Percentiles rank a stretch among this genome's conserved stretches.
These are phyloP conservation scores for Arxiozyma telluris DNA, from an alignment of 1,139 yeast genomes.

Conservation along the genomic window DNA sequence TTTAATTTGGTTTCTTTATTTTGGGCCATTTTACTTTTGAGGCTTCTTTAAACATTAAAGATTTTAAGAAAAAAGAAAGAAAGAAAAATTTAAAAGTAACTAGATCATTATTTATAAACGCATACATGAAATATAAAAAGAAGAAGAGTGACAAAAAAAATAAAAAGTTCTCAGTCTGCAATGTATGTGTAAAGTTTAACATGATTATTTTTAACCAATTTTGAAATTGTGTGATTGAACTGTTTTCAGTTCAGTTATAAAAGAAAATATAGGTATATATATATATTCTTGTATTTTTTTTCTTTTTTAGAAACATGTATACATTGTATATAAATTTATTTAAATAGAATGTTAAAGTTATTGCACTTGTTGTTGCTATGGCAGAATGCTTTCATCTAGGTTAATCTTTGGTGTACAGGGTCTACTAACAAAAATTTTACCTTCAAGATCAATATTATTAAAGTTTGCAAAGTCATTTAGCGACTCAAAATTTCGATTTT, in stretches of 20 bases:
- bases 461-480: conserved; percentile 17
- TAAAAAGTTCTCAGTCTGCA: no score
- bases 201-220: no score
- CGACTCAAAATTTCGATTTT: conserved; percentile 15
- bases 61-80: no score
- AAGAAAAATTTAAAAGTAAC: no score
- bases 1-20: neutral
- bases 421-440: conserved; percentile 20
- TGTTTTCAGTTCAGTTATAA: no score
- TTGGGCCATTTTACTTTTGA: neutral
- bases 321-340: no score
- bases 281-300: no score
- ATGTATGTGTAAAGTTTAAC: no score
- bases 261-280: no score
- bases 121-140: no score
- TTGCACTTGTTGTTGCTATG: neutral
- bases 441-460: conserved; percentile 15
- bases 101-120: neutral
- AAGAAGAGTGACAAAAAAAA: neutral
- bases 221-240: no score
- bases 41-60: neutral
- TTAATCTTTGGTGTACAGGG: conserved; percentile 19
- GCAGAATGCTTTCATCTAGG: conserved; percentile 3
- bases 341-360: neutral
- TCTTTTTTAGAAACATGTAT: neutral